These are phyloP conservation scores for Phytophthora boehmeriae DNA, from an alignment of 352 stramenopile genomes.

Conservation along the genomic window DNA sequence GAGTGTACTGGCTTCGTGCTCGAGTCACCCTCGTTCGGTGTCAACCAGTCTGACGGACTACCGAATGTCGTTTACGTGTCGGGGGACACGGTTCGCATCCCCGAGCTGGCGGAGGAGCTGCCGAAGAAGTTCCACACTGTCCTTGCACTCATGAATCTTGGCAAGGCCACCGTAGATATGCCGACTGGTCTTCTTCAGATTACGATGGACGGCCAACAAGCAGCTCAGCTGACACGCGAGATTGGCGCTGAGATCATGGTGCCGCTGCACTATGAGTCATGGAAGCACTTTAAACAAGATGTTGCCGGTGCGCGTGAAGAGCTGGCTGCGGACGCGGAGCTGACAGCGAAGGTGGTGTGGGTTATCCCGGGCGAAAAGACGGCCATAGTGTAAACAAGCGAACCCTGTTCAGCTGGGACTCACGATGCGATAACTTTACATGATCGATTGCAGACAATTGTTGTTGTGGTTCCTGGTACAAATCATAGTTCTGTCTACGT, in stretches of 20 bases:
- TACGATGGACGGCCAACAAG: constrained; percentile 37
- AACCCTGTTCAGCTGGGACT: too few species aligned
- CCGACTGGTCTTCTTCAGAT: constrained; percentile 26
- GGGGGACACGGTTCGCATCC: constrained; percentile 44
- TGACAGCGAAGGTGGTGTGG: constrained; percentile 37
- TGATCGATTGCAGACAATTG: too few species aligned
- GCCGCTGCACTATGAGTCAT: constrained; percentile 50
- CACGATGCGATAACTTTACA: too few species aligned
- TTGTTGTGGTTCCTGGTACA: too few species aligned
- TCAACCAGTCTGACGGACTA: constrained; percentile 23
- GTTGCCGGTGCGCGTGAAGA: constrained; percentile 10
- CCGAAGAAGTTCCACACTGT: constrained; percentile 40
- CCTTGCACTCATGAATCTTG: constrained; percentile 43
- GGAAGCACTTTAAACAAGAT: constrained; percentile 40
- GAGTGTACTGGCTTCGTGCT: constrained; percentile 47
- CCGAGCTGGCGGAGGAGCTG: constrained; percentile 31
- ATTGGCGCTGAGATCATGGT: constrained; percentile 37
- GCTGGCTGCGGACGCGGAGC: constrained; percentile 5
- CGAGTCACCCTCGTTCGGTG: constrained; percentile 38
- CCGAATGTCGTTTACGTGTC: constrained; percentile 49
- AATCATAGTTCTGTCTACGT: too few species aligned
- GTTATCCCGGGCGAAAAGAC: constrained; percentile 23
- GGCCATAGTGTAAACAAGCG: constrained; percentile 17
- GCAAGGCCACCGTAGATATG: constrained; percentile 21
- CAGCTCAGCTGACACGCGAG: constrained; percentile 26